phyloP scores from a whole-genome alignment of 1,284 basidiomycete species.

The Chalciporus sp. region DNA sequence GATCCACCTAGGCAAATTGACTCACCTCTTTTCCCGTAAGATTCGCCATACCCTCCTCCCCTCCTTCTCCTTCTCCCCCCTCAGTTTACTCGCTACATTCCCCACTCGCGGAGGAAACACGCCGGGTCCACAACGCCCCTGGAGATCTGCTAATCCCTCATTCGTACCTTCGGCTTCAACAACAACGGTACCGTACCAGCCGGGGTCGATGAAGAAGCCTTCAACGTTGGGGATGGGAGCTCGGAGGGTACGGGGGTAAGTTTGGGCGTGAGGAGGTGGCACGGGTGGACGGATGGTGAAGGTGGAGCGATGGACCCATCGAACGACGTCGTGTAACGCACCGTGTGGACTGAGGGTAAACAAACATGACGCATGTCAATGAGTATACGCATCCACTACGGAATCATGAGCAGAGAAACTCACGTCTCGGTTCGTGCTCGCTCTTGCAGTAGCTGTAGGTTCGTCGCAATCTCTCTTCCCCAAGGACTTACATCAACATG shows the following conservation, averaged over 20 bases:
- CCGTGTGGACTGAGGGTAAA: constrained; percentile 63
- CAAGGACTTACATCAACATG: constrained; percentile 75
- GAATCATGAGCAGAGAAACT: constrained; percentile 30
- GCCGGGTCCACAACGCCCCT: constrained; percentile 65
- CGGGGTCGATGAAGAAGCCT: constrained; percentile 64
- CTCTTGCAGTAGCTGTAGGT: constrained; percentile 76
- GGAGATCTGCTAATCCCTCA: constrained; percentile 77
- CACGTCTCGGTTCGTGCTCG: constrained; percentile 78
- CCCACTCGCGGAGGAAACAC: constrained; percentile 61
- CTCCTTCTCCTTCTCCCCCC: constrained; percentile 45
- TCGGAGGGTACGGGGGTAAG: constrained; percentile 23
- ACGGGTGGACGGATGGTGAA: constrained; percentile 59
- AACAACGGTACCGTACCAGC: constrained; percentile 79
- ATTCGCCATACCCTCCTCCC: constrained; percentile 66
- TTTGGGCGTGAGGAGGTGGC: constrained; percentile 17
- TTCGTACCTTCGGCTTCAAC: constrained; percentile 84
- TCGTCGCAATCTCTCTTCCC: constrained; percentile 71
- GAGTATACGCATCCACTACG: not conserved
- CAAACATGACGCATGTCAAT: constrained; percentile 4
- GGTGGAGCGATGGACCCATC: constrained; percentile 78
- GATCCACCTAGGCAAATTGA: constrained; percentile 14
- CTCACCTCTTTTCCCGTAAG: constrained; percentile 75
- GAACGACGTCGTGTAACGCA: constrained; percentile 72
- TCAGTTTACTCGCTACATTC: constrained; percentile 28
- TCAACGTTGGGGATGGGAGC: constrained; percentile 53